Percentiles rank a stretch among this genome's conserved stretches.
Conservation (phyloP, 1,284 basidiomycete genomes). For the Thelephora terrestris region DNA sequence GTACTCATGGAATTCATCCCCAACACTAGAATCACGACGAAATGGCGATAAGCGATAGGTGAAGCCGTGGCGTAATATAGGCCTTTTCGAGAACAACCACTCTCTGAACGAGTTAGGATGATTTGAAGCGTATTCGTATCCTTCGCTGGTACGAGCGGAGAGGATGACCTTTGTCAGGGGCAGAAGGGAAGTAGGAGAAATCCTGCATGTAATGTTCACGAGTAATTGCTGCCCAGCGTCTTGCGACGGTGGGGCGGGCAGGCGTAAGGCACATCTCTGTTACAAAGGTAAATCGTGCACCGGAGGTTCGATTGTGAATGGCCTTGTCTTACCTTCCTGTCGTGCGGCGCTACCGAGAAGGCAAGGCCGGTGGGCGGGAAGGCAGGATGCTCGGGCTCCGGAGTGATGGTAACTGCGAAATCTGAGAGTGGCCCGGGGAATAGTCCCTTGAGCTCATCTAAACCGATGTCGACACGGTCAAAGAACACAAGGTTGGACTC, state of each 20-base stretch:
- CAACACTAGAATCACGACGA: conserved; percentile 7
- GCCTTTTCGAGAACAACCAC: conserved; percentile 28
- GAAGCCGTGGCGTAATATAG: conserved; percentile 42
- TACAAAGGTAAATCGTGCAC: neutral
- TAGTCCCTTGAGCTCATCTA: neutral
- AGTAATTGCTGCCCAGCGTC: neutral
- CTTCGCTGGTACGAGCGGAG: conserved; percentile 18
- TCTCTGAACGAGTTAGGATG: conserved; percentile 24
- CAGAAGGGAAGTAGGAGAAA: conserved; percentile 14
- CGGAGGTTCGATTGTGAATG: neutral
- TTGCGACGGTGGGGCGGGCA: neutral
- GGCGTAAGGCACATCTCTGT: neutral
- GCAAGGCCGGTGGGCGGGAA: neutral
- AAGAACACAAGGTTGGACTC: neutral
- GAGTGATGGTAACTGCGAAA: neutral
- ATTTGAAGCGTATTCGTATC: conserved; percentile 15
- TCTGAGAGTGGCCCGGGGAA: neutral
- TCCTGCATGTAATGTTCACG: conserved; percentile 26
- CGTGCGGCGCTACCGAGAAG: too few relatives aligned
- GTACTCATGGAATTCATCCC: conserved; percentile 28
- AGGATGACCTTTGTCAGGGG: conserved; percentile 22
- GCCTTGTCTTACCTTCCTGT: too few relatives aligned
- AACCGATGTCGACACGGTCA: neutral
- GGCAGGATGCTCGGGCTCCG: neutral
- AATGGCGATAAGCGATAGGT: conserved; percentile 21